phyloP scores from a whole-genome alignment of 1,284 basidiomycete genomes.

The Schizophyllum commune region DNA sequence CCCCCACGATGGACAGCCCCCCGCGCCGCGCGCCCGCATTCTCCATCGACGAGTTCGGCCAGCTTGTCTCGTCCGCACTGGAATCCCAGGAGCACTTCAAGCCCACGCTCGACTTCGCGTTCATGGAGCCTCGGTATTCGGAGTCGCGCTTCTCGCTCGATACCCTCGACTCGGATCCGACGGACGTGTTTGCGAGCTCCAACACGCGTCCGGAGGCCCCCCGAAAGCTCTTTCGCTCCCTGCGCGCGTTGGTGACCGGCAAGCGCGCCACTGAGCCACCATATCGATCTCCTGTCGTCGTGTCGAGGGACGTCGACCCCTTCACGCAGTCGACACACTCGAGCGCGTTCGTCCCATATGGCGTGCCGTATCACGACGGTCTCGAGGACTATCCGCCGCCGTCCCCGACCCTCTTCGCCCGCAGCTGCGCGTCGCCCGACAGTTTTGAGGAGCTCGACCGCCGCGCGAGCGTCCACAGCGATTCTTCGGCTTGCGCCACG shows the following conservation, averaged over 20 bases:
- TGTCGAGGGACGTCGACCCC: neutral
- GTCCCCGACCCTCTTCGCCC: neutral
- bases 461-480: neutral
- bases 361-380: neutral
- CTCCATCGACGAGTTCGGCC: neutral
- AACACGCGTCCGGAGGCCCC: neutral
- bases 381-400: neutral
- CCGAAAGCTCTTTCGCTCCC: neutral
- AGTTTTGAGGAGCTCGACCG: neutral
- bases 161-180: neutral
- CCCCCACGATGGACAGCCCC: neutral
- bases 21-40: neutral
- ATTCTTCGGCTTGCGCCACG: neutral
- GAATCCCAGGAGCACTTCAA: neutral
- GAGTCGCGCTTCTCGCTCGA: neutral
- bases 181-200: neutral
- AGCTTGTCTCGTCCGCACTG: neutral
- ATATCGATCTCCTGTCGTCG: neutral
- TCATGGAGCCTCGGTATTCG: neutral
- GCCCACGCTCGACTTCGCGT: neutral
- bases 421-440: neutral
- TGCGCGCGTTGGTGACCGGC: neutral
- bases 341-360: neutral
- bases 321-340: neutral
- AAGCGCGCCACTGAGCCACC: neutral